phyloP scores from a whole-genome alignment of 305 asterid species.

The Andrographis paniculata region DNA sequence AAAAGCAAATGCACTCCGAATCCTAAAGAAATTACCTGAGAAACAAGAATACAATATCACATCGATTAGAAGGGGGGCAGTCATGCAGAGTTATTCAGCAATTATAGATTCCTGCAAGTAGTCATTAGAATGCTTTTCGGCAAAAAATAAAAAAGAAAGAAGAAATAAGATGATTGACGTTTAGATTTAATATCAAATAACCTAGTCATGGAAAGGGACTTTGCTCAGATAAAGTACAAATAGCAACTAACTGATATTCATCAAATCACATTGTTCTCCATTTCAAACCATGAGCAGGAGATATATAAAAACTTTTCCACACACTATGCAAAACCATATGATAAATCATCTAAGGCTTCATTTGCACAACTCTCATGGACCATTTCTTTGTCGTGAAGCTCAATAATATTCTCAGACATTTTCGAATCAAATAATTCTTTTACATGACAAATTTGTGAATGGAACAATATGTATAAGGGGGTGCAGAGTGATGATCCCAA shows the following conservation, averaged over 20 bases:
- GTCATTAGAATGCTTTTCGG: conserved; percentile 1
- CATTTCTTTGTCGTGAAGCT: conserved; percentile 6
- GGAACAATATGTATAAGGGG: no score
- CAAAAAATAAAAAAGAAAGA: conserved; percentile 7
- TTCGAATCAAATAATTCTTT: background rate
- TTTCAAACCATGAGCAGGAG: conserved; percentile 3
- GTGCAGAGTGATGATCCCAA: no score
- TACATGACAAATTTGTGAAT: conserved; percentile 9
- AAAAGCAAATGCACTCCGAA: conserved; percentile 94
- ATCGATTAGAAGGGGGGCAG: conserved; percentile 6
- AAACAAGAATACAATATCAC: conserved; percentile 17
- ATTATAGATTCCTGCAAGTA: conserved; percentile 7
- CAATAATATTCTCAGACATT: background rate
- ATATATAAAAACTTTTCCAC: background rate
- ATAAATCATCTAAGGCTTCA: background rate
- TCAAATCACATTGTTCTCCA: no score
- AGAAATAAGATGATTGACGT: no score
- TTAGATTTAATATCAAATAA: background rate
- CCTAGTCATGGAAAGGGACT: background rate
- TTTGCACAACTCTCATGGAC: background rate
- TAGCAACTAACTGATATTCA: background rate
- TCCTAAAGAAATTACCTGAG: conserved; percentile 88
- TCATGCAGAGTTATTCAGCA: conserved; percentile 5
- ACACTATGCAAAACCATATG: background rate
- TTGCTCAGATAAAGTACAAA: background rate